phyloP scores from a whole-genome alignment of 2,329 filamentous ascomycete genomes.

The Cercospora citrullina region DNA sequence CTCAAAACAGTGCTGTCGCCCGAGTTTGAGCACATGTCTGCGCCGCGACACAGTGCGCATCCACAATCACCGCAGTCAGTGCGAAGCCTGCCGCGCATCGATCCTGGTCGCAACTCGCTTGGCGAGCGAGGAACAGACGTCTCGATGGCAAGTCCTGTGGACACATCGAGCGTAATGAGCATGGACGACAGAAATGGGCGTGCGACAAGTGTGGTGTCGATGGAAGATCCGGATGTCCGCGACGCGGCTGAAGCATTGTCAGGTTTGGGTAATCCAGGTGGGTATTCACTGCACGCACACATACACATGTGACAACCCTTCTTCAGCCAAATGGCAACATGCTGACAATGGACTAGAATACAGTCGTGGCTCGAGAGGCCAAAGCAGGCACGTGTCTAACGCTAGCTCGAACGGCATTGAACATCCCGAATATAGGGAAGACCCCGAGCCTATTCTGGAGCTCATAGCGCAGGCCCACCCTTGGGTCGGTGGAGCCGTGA shows the following conservation, averaged over 20 bases:
- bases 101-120: conserved; percentile 39
- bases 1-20: conserved; percentile 47
- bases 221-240: conserved; percentile 52
- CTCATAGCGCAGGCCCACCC: conserved; percentile 88
- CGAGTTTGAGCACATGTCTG: conserved; percentile 38
- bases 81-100: conserved; percentile 39
- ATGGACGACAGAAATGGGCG: conserved; percentile 41
- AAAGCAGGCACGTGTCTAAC: conserved; percentile 35
- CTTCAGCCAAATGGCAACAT: background rate
- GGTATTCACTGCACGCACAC: conserved; percentile 21
- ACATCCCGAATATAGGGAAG: conserved; percentile 37
- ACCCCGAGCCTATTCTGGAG: conserved; percentile 78
- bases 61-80: conserved; percentile 30
- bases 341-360: conserved; percentile 41
- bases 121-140: conserved; percentile 36
- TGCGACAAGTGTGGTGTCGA: conserved; percentile 47
- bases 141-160: conserved; percentile 47
- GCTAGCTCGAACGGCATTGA: conserved; percentile 18
- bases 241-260: conserved; percentile 53
- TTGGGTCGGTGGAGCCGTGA: conserved; percentile 72
- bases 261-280: conserved; percentile 52
- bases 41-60: conserved; percentile 30
- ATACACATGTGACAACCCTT: background rate
- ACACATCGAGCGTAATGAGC: conserved; percentile 48
- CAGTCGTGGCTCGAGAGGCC: conserved; percentile 41